Conservation (phyloP, 768 basidiomycete genomes). For the Grammothele lineata region DNA sequence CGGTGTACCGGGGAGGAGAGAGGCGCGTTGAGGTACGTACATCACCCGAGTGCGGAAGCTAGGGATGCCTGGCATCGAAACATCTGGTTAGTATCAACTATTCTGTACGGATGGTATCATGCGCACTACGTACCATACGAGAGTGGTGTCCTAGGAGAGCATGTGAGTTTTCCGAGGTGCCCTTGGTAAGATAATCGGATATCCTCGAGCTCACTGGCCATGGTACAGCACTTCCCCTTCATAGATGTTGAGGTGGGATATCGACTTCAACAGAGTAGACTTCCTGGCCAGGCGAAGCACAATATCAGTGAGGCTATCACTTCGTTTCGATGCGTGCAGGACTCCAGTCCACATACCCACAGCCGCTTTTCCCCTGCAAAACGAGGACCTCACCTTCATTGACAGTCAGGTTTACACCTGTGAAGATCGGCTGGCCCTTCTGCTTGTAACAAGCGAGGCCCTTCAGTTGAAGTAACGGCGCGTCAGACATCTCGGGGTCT, state of each 20-base stretch:
- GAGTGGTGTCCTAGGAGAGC: conserved; percentile 42
- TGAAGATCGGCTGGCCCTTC: conserved; percentile 49
- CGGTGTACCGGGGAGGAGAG: conserved; percentile 80
- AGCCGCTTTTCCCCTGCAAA: conserved; percentile 76
- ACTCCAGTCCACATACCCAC: conserved; percentile 43
- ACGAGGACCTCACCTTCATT: conserved; percentile 73
- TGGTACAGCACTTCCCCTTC: conserved; percentile 58
- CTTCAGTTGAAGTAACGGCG: conserved; percentile 46
- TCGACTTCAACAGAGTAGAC: conserved; percentile 78
- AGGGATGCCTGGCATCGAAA: conserved; percentile 55
- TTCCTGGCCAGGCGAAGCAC: too few species aligned
- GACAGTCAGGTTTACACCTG: conserved; percentile 56
- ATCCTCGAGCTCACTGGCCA: conserved; percentile 61
- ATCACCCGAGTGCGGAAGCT: conserved; percentile 72
- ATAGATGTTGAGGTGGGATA: conserved; percentile 75
- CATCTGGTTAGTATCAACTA: not conserved
- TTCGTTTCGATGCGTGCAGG: not conserved
- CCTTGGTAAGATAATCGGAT: not conserved
- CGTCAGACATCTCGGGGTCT: conserved; percentile 12
- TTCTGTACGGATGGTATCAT: not conserved
- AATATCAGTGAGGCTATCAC: too few species aligned
- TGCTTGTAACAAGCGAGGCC: conserved; percentile 46
- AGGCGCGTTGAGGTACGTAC: conserved; percentile 87
- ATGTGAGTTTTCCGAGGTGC: not conserved
- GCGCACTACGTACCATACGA: conserved; percentile 37